Evolutionary conservation across 2,329 filamentous ascomycete species (phyloP).

Genomic region (Diaporthe humulicola): DNA sequence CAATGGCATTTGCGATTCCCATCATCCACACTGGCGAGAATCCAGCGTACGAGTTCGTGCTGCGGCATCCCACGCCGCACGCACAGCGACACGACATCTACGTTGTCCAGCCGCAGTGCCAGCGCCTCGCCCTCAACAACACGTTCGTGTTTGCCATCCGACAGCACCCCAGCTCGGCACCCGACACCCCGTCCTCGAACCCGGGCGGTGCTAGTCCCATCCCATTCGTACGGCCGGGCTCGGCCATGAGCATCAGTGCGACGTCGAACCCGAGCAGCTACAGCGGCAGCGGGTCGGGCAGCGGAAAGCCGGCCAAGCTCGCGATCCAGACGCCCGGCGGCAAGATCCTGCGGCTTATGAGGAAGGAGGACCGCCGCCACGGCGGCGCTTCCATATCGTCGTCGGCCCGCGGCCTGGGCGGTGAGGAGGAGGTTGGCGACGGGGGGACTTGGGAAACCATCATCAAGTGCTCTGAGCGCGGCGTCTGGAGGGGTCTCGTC

Average conservation of each 20-base stretch:
- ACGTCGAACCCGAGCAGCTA: constrained; percentile 70
- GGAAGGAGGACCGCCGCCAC: constrained; percentile 79
- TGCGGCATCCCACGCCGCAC: constrained; percentile 94
- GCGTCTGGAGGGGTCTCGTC: constrained; percentile 85
- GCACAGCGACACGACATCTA: constrained; percentile 98
- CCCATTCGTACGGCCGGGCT: constrained; percentile 72
- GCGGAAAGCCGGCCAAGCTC: constrained; percentile 91
- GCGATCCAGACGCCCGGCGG: constrained; percentile 95
- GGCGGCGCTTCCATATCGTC: constrained; percentile 61
- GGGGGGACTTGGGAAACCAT: constrained; percentile 90
- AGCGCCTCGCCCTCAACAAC: constrained; percentile 90
- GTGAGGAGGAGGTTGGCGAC: constrained; percentile 72
- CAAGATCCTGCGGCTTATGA: constrained; percentile 90
- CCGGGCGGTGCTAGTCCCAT: constrained; percentile 67
- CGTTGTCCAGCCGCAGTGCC: constrained; percentile 94
- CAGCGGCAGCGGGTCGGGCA: constrained; percentile 63
- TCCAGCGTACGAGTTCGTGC: constrained; percentile 92
- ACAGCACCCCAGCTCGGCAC: constrained; percentile 81
- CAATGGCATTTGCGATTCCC: constrained; percentile 89
- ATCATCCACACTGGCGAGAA: constrained; percentile 93
- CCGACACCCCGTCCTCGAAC: constrained; percentile 59
- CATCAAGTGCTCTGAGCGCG: constrained; percentile 88
- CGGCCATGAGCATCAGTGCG: constrained; percentile 74
- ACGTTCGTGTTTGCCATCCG: constrained; percentile 97
- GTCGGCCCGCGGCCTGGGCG: constrained; percentile 41